phyloP scores from a whole-genome alignment of 495 filamentous ascomycete species.

The Penicillium flavigenum region DNA sequence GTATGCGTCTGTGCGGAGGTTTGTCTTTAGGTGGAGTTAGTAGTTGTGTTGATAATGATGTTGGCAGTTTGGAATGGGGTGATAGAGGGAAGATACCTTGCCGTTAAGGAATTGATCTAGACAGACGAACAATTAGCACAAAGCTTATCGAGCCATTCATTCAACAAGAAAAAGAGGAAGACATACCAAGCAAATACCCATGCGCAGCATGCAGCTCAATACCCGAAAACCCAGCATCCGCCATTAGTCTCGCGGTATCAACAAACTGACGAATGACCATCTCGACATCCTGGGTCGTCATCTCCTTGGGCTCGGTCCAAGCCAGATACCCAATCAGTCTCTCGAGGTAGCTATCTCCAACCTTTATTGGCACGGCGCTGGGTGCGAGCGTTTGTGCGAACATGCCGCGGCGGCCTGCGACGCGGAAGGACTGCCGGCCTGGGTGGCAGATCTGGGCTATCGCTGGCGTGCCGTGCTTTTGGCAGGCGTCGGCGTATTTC shows the following conservation, averaged over 20 bases:
- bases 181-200: constrained; percentile 55
- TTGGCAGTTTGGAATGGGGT: neutral
- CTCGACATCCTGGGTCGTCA: constrained; percentile 52
- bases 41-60: neutral
- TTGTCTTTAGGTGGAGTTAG: constrained; percentile 30
- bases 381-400: constrained; percentile 49
- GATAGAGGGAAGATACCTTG: constrained; percentile 28
- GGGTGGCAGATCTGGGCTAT: constrained; percentile 61
- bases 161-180: neutral
- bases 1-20: constrained; percentile 49
- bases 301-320: constrained; percentile 47
- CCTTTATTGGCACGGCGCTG: constrained; percentile 42
- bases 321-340: constrained; percentile 33
- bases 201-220: constrained; percentile 60
- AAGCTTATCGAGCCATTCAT: neutral
- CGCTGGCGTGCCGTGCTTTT: constrained; percentile 47
- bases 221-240: constrained; percentile 54
- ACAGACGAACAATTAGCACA: constrained; percentile 8
- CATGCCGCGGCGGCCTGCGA: constrained; percentile 45
- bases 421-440: constrained; percentile 53
- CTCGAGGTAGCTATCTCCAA: constrained; percentile 40
- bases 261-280: constrained; percentile 47
- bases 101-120: constrained; percentile 44
- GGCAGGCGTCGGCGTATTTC: constrained; percentile 46
- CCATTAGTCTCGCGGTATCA: constrained; percentile 45